These are phyloP conservation scores for Amanita muscaria DNA, from an alignment of 768 basidiomycete genomes.

Conservation along the genomic window DNA sequence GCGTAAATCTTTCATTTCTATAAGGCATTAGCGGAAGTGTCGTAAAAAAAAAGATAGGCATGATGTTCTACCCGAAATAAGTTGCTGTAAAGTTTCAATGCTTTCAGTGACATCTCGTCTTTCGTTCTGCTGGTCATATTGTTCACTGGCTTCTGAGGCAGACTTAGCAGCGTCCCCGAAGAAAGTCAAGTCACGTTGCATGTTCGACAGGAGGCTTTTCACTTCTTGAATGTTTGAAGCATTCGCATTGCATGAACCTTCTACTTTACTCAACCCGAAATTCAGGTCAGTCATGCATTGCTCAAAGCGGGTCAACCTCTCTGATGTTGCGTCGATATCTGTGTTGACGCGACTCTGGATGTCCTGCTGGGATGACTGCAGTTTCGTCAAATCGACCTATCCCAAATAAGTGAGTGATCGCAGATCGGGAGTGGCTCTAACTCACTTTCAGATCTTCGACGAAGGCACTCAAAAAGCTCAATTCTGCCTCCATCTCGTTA, in stretches of 20 bases:
- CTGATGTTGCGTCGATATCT: background rate
- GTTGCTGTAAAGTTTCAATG: conserved; percentile 26
- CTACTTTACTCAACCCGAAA: background rate
- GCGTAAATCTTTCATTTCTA: conserved; percentile 39
- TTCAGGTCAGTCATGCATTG: background rate
- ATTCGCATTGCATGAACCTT: background rate
- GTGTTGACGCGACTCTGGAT: background rate
- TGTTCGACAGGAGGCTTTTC: background rate
- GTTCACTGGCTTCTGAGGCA: conserved; percentile 3
- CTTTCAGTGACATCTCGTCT: conserved; percentile 22
- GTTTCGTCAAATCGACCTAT: conserved; percentile 1
- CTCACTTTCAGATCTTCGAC: conserved; percentile 2
- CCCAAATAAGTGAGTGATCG: background rate
- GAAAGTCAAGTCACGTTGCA: background rate
- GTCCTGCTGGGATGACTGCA: conserved; percentile 2
- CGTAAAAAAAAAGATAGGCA: background rate
- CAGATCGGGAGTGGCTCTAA: background rate
- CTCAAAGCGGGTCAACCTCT: background rate
- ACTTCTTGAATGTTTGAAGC: background rate
- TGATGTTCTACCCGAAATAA: conserved; percentile 33
- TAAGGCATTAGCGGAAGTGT: conserved; percentile 3
- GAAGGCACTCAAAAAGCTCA: background rate
- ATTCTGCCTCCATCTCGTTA: background rate
- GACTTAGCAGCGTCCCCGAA: background rate
- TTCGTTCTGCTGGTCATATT: conserved; percentile 9